These are phyloP conservation scores for Juglanconis juglandina DNA, from an alignment of 2,329 filamentous ascomycete species.

Conservation along the genomic window DNA sequence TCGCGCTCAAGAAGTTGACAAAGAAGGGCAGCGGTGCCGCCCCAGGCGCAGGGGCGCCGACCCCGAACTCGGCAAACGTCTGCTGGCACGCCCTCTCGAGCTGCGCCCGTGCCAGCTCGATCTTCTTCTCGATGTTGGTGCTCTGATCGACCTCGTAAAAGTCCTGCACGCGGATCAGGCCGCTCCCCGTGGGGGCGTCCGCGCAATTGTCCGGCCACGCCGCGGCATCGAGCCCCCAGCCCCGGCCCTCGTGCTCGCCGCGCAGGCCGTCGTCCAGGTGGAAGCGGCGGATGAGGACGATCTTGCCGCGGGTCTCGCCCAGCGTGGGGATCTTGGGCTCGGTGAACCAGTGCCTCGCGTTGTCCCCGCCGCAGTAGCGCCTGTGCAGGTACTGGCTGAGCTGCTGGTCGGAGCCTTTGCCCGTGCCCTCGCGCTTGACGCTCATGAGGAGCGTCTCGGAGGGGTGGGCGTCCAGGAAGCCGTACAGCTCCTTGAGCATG, in stretches of 20 bases:
- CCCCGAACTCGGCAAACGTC: conserved; percentile 41
- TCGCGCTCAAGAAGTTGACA: conserved; percentile 85
- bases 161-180: conserved; percentile 82
- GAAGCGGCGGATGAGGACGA: conserved; percentile 83
- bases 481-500: conserved; percentile 66
- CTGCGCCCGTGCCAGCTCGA: conserved; percentile 68
- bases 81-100: conserved; percentile 66
- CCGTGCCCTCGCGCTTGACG: conserved; percentile 86
- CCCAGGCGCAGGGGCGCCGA: conserved; percentile 16
- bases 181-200: conserved; percentile 66
- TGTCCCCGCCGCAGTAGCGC: conserved; percentile 62
- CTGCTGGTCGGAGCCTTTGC: conserved; percentile 73
- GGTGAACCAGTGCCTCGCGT: conserved; percentile 68
- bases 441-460: conserved; percentile 82
- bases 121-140: conserved; percentile 76
- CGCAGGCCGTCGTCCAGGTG: conserved; percentile 55
- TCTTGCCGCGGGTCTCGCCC: conserved; percentile 74
- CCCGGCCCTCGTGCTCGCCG: conserved; percentile 46
- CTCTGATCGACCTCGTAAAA: conserved; percentile 84
- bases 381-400: conserved; percentile 69
- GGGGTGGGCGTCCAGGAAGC: conserved; percentile 74
- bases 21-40: conserved; percentile 60
- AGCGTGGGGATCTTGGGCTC: conserved; percentile 73
- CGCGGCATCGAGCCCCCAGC: conserved; percentile 59
- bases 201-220: conserved; percentile 86